These are phyloP conservation scores for Nakazawaea ambrosiae DNA, from an alignment of 805 yeast genomes.

Conservation along the genomic window DNA sequence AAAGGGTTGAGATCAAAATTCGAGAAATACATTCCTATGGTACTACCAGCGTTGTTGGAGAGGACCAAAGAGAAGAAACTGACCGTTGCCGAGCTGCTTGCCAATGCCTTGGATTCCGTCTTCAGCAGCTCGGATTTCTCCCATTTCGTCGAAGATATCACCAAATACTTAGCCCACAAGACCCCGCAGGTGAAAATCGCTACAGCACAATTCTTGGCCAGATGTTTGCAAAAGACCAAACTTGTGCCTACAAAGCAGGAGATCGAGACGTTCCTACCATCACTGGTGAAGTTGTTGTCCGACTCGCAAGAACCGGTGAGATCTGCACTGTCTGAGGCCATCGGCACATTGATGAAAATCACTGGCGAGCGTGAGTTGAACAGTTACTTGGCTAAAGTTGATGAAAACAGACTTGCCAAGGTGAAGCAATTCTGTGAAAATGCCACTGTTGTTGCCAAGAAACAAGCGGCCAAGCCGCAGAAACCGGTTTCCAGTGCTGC, in stretches of 20 bases:
- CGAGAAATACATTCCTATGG: conserved; percentile 41
- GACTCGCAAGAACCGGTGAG: conserved; percentile 87
- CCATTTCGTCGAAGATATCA: conserved; percentile 52
- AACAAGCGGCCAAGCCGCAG: conserved; percentile 1
- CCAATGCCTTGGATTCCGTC: conserved; percentile 56
- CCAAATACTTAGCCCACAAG: conserved; percentile 61
- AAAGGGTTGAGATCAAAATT: conserved; percentile 58
- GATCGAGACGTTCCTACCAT: conserved; percentile 47
- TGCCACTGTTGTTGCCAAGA: conserved; percentile 39
- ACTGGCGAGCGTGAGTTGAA: conserved; percentile 66
- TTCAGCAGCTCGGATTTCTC: conserved; percentile 42
- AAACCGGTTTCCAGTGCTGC: conserved; percentile 18
- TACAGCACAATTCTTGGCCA: conserved; percentile 53
- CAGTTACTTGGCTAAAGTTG: conserved; percentile 59
- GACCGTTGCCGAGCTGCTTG: conserved; percentile 66
- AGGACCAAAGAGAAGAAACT: conserved; percentile 86
- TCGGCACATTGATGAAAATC: conserved; percentile 81
- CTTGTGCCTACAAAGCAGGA: conserved; percentile 45
- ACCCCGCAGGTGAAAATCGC: conserved; percentile 80
- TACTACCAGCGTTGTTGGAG: conserved; percentile 63
- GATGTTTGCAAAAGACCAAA: conserved; percentile 50
- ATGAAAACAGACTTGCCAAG: conserved; percentile 62
- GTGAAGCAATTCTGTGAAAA: conserved; percentile 51
- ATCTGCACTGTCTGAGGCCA: conserved; percentile 64
- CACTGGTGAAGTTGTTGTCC: conserved; percentile 54